Evolutionary conservation across 495 filamentous ascomycete species (phyloP).

Genomic region (Astrocystis sublimbata): DNA sequence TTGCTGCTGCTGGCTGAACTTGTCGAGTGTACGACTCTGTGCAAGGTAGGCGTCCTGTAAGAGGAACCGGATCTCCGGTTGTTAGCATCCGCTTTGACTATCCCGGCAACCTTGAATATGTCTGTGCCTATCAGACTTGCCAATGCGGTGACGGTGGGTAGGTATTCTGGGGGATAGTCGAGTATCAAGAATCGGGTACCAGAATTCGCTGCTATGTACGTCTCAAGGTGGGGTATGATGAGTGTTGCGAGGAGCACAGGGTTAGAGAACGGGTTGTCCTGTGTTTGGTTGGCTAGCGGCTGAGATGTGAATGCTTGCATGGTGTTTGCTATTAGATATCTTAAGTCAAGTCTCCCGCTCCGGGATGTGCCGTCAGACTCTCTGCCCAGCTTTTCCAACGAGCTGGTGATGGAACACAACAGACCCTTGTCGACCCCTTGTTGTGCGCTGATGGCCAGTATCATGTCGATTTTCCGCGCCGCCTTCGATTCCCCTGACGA

Average conservation of each 20-base stretch:
- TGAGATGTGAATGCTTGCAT: constrained; percentile 51
- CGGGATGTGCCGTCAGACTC: constrained; percentile 36
- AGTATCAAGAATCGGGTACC: constrained; percentile 46
- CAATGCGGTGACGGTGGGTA: constrained; percentile 44
- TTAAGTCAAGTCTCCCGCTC: constrained; percentile 45
- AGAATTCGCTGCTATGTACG: constrained; percentile 40
- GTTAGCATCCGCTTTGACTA: constrained; percentile 36
- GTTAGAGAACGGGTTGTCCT: constrained; percentile 49
- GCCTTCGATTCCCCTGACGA: constrained; percentile 22
- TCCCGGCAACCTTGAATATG: constrained; percentile 45
- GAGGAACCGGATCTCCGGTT: constrained; percentile 17
- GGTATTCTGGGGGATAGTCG: constrained; percentile 49
- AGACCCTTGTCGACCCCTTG: constrained; percentile 38
- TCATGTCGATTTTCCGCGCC: constrained; percentile 41
- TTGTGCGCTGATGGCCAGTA: constrained; percentile 47
- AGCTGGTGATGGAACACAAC: constrained; percentile 34
- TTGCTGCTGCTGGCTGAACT: background rate
- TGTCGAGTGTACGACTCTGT: constrained; percentile 4
- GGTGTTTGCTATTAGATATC: constrained; percentile 48
- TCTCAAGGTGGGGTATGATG: constrained; percentile 49
- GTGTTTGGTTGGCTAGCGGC: constrained; percentile 43
- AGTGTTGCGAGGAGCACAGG: constrained; percentile 44
- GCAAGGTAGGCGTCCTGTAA: constrained; percentile 7
- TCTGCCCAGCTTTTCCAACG: constrained; percentile 45
- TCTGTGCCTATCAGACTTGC: constrained; percentile 45